Percentiles rank a stretch among this genome's conserved stretches.
phyloP scores from a whole-genome alignment of 345 rosid species.

The Syzygium jambos region DNA sequence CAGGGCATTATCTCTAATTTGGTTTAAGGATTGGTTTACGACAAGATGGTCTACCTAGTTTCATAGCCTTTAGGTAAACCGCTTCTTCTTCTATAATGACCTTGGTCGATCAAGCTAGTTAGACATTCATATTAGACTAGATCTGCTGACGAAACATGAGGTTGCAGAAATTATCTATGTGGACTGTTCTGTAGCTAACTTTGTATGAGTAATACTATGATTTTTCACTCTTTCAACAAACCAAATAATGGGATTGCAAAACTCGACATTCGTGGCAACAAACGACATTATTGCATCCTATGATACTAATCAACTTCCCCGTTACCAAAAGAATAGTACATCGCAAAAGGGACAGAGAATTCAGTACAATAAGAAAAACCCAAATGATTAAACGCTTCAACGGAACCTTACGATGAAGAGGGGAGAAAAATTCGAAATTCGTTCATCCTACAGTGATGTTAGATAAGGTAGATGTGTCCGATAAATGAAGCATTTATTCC shows the following conservation, averaged over 20 bases:
- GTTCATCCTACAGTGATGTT: neutral
- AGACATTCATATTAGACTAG: neutral
- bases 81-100: neutral
- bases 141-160: neutral
- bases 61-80: neutral
- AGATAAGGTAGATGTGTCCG: neutral
- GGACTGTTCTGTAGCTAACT: neutral
- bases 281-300: neutral
- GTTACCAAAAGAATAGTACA: neutral
- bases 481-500: neutral
- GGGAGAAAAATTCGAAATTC: neutral
- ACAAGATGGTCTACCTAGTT: neutral
- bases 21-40: neutral
- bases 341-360: neutral
- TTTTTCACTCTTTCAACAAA: neutral
- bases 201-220: neutral
- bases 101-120: neutral
- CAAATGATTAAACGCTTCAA: neutral
- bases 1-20: neutral
- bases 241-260: neutral
- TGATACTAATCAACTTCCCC: neutral
- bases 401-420: neutral
- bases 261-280: neutral
- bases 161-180: neutral
- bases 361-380: neutral